Base-by-base conservation (phyloP, 306 rosid species). In the Pyrus betulifolia region DNA sequence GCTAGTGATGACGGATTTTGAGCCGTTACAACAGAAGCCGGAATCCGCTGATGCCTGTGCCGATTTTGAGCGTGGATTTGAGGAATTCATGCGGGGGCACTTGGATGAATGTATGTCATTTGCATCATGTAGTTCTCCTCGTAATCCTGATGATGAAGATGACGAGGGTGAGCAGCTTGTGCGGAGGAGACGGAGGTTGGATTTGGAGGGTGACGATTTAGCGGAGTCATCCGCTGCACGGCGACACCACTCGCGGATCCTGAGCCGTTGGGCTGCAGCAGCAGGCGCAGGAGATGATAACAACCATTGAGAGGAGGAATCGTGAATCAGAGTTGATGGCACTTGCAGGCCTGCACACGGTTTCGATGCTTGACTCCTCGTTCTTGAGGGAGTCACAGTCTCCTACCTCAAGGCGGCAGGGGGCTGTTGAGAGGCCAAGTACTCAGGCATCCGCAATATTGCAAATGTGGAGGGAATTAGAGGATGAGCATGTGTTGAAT, bases 211-310 rank as follows among this genome's bases (percentile, higher is more conserved):
- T 52, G 91, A 96, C 82, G 97, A 92, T 91, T 85, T 96, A 77
- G 99, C 97, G 0, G 99, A 96, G 82, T 96, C 99, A 0, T 96
- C 99, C 0, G 99, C 97, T 57, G 93, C 93, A 6, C 86, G 93
- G 28, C 79, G 96, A 44, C 91, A 92, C 73, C 99, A 96, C 79
- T 96, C 99, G 0, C 84, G 96, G 75, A 89, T 92, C 85, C 84
- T 96, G 88, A 91, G 96, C 82, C 81, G 96, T 64, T 93, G 98
- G 99, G 99, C 99, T 75, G 99, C 98, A 1, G n/a, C 86, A 91
- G 70, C 99, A 96, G 88, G 98, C 99, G 0, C 99, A 96, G 84
- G 99, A 96, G 86, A 96, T 96, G 99, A 96, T 96, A n/a, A 93
- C 97, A 9, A 91, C 99, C 0, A 96, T 96, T 73, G 99, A 96